Evolutionary conservation across 257 asterid species (phyloP), one percentile per base, ranked within the genome.

Genomic region (Solanum sparsipilum): DNA sequence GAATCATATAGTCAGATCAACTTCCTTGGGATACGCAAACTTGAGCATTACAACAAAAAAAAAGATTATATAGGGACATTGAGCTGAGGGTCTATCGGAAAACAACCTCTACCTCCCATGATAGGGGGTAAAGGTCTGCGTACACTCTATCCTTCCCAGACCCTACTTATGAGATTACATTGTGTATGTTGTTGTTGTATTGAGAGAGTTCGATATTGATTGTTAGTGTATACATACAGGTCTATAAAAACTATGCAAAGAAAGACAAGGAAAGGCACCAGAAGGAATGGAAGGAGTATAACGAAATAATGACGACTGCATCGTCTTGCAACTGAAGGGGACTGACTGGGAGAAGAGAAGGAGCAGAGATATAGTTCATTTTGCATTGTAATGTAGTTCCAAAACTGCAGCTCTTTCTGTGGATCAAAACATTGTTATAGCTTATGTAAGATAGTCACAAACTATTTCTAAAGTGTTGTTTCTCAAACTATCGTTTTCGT

Each of bases 261-360:
- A 88, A 91, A 92, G 99, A 96, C 86, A 96, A 94, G 91, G 98
- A 93, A 31, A 93, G 98, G 90, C 93, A 94, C 89, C 91, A 91
- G 84, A 90, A 85, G 16, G 98, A 95, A 84, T 67, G 94, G 92
- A 86, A 89, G 48, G 52, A 44, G 52, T 44, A 44, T 44, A 44
- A 44, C 16, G 2, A 44, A 44, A 44, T 1, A 44, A 27, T 75
- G 88, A 92, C 44, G 85, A 79, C 44, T 52, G 76, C 72, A 31
- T 60, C 60, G 9, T 20, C 31, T 44, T 23, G 67, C 12, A 58
- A 23, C 21, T 36, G 25, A 75, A 75, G 56, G 56, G 39, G 48
- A 74, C 20, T 74, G 82, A 35, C 48, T 74, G 52, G 82, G 48
- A 38, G 60, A 39, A 41, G 65, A 78, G 29, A 41, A 25, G 36